Percentiles rank a stretch among this genome's conserved stretches.
phyloP scores from a whole-genome alignment of 2,329 filamentous ascomycete genomes.

The Trichoderma sp. region DNA sequence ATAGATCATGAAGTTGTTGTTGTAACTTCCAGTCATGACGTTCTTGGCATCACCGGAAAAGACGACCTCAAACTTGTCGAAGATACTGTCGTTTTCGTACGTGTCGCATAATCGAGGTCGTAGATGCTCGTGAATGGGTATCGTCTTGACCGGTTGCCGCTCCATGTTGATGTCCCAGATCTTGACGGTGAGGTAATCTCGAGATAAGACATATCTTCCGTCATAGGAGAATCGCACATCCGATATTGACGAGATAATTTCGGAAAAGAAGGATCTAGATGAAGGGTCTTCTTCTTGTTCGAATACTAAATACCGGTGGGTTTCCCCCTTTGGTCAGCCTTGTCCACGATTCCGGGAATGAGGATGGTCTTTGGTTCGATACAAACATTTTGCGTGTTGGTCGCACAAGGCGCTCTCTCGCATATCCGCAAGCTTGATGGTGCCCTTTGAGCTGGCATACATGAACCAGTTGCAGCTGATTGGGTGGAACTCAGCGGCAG shows the following conservation, averaged over 20 bases:
- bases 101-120: conserved; percentile 93
- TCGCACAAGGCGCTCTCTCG: conserved; percentile 94
- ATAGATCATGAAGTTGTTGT: conserved; percentile 99
- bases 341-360: neutral
- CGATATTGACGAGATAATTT: conserved; percentile 99
- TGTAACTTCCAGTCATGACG: conserved; percentile 99
- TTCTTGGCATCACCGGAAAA: conserved; percentile 98
- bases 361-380: neutral
- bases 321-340: neutral
- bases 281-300: conserved; percentile 98
- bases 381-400: conserved; percentile 84
- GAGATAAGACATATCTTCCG: conserved; percentile 92
- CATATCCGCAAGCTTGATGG: conserved; percentile 99
- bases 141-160: conserved; percentile 93
- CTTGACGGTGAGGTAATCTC: conserved; percentile 98
- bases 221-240: conserved; percentile 97
- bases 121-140: conserved; percentile 96
- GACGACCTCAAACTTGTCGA: conserved; percentile 99
- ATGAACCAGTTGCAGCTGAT: conserved; percentile 99
- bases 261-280: conserved; percentile 97
- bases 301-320: conserved; percentile 64
- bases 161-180: conserved; percentile 99
- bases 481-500: conserved; percentile 95
- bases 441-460: conserved; percentile 98
- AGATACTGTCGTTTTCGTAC: conserved; percentile 99